phyloP scores from a whole-genome alignment of 2,329 filamentous ascomycete genomes.

The Microdochium bolleyi region DNA sequence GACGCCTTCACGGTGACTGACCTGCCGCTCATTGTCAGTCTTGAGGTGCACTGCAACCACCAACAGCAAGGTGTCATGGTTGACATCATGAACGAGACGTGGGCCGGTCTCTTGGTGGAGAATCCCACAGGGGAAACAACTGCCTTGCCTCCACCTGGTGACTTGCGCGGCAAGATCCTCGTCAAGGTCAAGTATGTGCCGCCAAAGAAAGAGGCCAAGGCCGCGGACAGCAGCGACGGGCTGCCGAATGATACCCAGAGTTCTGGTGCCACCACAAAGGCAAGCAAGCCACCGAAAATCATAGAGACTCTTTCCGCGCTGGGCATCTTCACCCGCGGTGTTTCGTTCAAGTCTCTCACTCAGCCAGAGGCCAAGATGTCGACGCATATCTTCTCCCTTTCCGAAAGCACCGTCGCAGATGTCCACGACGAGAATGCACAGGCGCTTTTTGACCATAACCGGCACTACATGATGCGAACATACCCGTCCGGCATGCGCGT shows the following conservation, averaged over 20 bases:
- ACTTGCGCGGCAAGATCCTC: constrained; percentile 70
- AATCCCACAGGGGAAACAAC: constrained; percentile 35
- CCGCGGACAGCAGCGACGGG: constrained; percentile 9
- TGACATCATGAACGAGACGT: constrained; percentile 79
- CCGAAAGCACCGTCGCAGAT: constrained; percentile 56
- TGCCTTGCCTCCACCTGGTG: constrained; percentile 58
- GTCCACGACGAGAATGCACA: constrained; percentile 40
- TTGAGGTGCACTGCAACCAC: constrained; percentile 79
- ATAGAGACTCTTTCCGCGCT: constrained; percentile 66
- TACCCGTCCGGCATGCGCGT: constrained; percentile 81
- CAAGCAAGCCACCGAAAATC: constrained; percentile 52
- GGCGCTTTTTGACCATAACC: constrained; percentile 73
- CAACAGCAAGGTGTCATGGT: constrained; percentile 89
- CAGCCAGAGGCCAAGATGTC: constrained; percentile 63
- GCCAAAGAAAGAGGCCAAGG: constrained; percentile 19
- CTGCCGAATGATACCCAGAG: constrained; percentile 17
- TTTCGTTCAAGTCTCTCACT: constrained; percentile 71
- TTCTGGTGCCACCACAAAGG: constrained; percentile 30
- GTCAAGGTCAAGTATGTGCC: constrained; percentile 72
- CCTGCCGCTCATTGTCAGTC: constrained; percentile 83
- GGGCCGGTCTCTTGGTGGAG: constrained; percentile 65
- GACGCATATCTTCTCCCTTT: constrained; percentile 61
- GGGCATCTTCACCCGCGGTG: constrained; percentile 76
- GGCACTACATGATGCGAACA: constrained; percentile 73
- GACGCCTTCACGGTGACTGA: constrained; percentile 69